These are phyloP conservation scores for Coprinopsis marcescibilis DNA, from an alignment of 768 basidiomycete species.

Conservation along the genomic window DNA sequence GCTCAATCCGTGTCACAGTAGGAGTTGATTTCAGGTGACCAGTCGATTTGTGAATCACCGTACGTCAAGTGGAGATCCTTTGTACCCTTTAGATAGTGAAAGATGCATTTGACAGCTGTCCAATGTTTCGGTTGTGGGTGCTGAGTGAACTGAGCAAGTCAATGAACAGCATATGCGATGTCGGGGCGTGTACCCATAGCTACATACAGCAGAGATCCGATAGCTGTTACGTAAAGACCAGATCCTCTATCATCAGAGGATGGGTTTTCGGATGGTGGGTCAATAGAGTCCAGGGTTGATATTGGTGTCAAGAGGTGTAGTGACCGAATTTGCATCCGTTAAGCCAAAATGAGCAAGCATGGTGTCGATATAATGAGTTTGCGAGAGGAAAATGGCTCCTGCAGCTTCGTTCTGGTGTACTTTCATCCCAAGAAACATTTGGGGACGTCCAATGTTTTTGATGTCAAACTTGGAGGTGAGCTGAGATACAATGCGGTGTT, in stretches of 20 bases:
- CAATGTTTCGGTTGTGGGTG: conserved; percentile 31
- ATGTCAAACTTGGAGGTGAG: conserved; percentile 14
- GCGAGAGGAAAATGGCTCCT: conserved; percentile 17
- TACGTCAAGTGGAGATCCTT: conserved; percentile 11
- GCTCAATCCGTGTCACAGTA: conserved; percentile 5
- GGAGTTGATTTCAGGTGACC: background rate
- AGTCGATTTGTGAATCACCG: conserved; percentile 5
- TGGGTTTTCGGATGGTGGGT: background rate
- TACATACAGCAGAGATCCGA: conserved; percentile 24
- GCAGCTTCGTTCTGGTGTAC: conserved; percentile 13
- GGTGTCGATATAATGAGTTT: conserved; percentile 19
- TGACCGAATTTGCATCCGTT: conserved; percentile 14
- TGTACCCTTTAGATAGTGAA: conserved; percentile 31
- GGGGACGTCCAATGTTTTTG: conserved; percentile 12
- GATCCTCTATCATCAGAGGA: background rate
- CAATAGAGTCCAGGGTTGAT: conserved; percentile 16
- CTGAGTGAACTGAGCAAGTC: conserved; percentile 24
- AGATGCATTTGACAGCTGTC: conserved; percentile 31
- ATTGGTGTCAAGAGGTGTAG: conserved; percentile 21
- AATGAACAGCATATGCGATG: conserved; percentile 25
- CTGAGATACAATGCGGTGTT: conserved; percentile 7
- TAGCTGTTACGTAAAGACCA: background rate
- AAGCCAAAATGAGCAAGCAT: conserved; percentile 18
- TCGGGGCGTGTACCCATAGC: conserved; percentile 28
- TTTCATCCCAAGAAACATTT: conserved; percentile 18